These are phyloP conservation scores for Dictyophora rubrovolvata DNA, from an alignment of 768 basidiomycete genomes.

Conservation along the genomic window DNA sequence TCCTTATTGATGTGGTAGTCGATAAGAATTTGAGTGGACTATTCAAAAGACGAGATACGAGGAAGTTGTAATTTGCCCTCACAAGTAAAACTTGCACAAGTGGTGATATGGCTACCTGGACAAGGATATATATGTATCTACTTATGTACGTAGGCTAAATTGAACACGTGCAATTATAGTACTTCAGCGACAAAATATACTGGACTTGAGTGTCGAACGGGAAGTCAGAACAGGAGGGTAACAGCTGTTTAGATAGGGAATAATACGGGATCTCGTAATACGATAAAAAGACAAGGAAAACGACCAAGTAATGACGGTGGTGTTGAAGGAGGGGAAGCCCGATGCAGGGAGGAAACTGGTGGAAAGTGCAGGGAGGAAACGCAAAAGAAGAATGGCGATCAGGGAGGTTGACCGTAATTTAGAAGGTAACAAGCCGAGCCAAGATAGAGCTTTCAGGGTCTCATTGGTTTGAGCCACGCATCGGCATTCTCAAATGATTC, in stretches of 20 bases:
- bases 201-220: neutral
- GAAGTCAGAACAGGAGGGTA: neutral
- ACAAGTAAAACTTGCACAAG: too few relatives aligned
- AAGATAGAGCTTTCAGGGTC: constrained; percentile 42
- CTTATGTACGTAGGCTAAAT: neutral
- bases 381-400: neutral
- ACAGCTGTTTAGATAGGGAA: neutral
- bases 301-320: too few relatives aligned
- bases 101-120: too few relatives aligned
- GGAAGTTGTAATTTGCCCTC: too few relatives aligned
- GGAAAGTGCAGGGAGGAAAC: neutral
- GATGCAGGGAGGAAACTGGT: neutral
- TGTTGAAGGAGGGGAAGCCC: neutral
- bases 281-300: too few relatives aligned
- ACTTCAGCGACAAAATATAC: neutral
- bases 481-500: constrained; percentile 96
- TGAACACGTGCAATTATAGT: neutral
- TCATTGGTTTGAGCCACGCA: constrained; percentile 86
- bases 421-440: neutral
- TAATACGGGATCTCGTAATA: too few relatives aligned
- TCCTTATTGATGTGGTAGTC: too few relatives aligned
- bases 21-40: too few relatives aligned
- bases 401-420: neutral
- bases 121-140: neutral
- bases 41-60: too few relatives aligned